These are phyloP conservation scores for Dryas octopetala DNA, from an alignment of 306 rosid genomes.

Conservation along the genomic window DNA sequence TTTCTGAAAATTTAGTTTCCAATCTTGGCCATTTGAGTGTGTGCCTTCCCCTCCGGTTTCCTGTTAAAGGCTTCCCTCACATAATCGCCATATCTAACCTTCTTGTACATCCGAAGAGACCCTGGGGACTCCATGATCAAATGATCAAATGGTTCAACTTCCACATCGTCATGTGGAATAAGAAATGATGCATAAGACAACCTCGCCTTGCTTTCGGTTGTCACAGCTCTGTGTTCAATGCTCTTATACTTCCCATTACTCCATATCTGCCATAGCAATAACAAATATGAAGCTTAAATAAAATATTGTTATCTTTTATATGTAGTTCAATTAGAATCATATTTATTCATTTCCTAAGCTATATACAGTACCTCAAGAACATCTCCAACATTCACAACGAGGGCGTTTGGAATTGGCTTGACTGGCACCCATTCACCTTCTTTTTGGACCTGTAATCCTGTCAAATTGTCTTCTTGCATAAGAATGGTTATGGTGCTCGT, in stretches of 20 bases:
- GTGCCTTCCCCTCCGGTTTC: conserved; percentile 40
- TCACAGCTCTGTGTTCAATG: conserved; percentile 35
- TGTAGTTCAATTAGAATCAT: too few relatives aligned
- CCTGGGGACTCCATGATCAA: conserved; percentile 27
- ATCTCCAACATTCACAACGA: conserved; percentile 51
- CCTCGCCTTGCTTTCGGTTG: conserved; percentile 25
- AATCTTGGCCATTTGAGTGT: conserved; percentile 8
- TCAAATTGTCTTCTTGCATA: conserved; percentile 38
- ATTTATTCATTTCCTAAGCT: too few relatives aligned
- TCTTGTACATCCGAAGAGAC: conserved; percentile 31
- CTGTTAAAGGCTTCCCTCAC: conserved; percentile 25
- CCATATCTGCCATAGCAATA: too few relatives aligned
- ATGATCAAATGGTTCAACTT: conserved; percentile 34
- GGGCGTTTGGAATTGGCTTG: conserved; percentile 29
- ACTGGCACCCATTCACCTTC: conserved; percentile 42
- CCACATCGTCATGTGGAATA: conserved; percentile 25
- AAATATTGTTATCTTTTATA: too few relatives aligned
- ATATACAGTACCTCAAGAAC: conserved; percentile 5
- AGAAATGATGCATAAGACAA: conserved; percentile 31
- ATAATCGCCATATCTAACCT: conserved; percentile 41
- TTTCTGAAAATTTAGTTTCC: background rate
- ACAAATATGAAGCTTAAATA: too few relatives aligned
- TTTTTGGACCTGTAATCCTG: conserved; percentile 42
- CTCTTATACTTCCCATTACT: conserved; percentile 45
- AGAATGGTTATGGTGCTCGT: conserved; percentile 44